Evolutionary conservation across 2,329 filamentous ascomycete genomes (phyloP).

Genomic region (Fusarium fujikuroi): DNA sequence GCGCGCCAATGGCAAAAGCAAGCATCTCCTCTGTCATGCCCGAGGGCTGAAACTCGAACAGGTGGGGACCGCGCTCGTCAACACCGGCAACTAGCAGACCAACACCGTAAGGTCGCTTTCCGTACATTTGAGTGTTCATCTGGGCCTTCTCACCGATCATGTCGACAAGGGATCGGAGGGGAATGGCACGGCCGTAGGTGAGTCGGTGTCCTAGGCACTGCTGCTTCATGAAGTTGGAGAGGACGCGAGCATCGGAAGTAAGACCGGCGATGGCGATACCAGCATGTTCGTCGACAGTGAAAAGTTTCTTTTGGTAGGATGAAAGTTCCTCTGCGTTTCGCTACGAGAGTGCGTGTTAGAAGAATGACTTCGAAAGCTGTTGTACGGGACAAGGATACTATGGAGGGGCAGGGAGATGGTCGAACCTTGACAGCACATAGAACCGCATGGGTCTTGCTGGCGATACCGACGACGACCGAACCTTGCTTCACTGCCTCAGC

Average conservation of each 20-base stretch:
- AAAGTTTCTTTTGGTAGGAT: constrained; percentile 99
- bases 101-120: constrained; percentile 95
- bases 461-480: constrained; percentile 95
- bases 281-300: constrained; percentile 94
- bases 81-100: constrained; percentile 92
- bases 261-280: constrained; percentile 96
- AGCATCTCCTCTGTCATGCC: constrained; percentile 98
- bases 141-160: constrained; percentile 97
- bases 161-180: constrained; percentile 86
- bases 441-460: constrained; percentile 97
- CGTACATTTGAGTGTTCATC: constrained; percentile 97
- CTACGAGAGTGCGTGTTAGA: constrained; percentile 58
- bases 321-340: constrained; percentile 99
- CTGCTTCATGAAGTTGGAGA: constrained; percentile 99
- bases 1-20: constrained; percentile 93
- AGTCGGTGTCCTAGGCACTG: constrained; percentile 96
- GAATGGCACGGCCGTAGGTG: constrained; percentile 94
- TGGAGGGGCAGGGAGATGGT: constrained; percentile 12
- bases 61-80: constrained; percentile 91
- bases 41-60: constrained; percentile 97
- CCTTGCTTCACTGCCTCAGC: constrained; percentile 99
- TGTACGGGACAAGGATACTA: constrained; percentile 10
- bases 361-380: not conserved
- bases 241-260: constrained; percentile 95
- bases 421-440: constrained; percentile 94